Evolutionary conservation across 495 filamentous ascomycete species (phyloP), one percentile per base, ranked within the genome.

Genomic region (Penicillium roqueforti): DNA sequence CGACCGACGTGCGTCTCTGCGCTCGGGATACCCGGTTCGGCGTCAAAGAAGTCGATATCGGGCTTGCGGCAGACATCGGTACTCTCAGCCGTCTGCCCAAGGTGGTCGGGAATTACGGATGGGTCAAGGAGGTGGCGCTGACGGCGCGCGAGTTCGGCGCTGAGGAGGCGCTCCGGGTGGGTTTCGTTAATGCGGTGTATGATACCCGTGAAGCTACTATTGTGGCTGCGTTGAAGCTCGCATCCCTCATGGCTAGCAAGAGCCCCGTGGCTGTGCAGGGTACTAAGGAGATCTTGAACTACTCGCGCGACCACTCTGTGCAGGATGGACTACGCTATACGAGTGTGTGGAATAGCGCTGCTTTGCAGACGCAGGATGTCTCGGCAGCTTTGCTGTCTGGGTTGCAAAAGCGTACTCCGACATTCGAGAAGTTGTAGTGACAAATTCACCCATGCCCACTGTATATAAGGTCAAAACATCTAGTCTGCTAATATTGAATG

Each of bases 31-130:
- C 83, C 1, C 76, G 73, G 22, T 88, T 97, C 59, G 76, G 84
- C 0, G 90, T 97, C 20, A 96, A 96, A 65, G 95, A 97, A 73
- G 90, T 96, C 13, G 93, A 97, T 65, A 95, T 97, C 32, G 93
- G 93, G 1, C 69, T 98, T 25, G 93, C 93, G 11, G 93, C 93
- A 14, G 93, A 98, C 68, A 84, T 97, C 43, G 93, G 93, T 14
- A 96, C 91, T 1, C 72, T 98, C 36, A 83, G 79, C 19, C 86
- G 93, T 3, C 73, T 98, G 38, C 93, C 93, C 28, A 93, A 95
- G 71, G 75, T 87, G 7, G 90, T 96, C 5, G 85, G 86, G 2
- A 84, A 75, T 53, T 72, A 73, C 51, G 86, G 84, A 9, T 98
- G 92, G 91, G 89, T 95, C 25, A 96, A 96, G 70, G 95, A 97